Evolutionary conservation across 352 stramenopile genomes (phyloP), one percentile per base, ranked within the genome.

Genomic region (Globisporangium carolinianum): DNA sequence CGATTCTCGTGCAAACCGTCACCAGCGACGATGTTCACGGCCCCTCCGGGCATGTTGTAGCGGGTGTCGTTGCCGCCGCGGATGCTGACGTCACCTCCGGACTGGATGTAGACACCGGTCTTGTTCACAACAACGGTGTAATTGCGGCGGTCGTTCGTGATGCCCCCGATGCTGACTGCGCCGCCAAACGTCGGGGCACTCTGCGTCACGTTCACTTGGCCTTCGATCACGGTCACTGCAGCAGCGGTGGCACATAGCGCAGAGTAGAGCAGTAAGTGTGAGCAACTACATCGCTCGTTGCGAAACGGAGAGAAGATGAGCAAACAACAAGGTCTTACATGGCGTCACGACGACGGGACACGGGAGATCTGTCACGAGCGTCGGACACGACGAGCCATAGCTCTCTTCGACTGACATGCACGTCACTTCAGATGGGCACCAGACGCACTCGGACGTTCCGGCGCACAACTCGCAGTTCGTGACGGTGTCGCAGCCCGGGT

Each of bases 351-450:
- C 72, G 5, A 55, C 57, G 10, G 93, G 89, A 53, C 93, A 98
- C n/a, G 89, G 89, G 17, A 65, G 53, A 3, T 97, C 82, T 43
- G 89, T 91, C 43, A 98, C 78, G 12, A 94, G 63, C 15, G 85
- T 79, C 6, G 76, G 78, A 69, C 91, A 98, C 24, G 89, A 71
- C 18, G 73, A 85, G 15, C 68, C 72, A 54, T 89, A 94, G 46
- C 81, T 75, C 49, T 97, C 91, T 59, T 95, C 83, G 9, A 91
- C 58, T 3, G 87, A 79, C 65, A 96, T 81, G 66, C 93, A 98
- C 9, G 61, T 69, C 42, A 75, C 75, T 53, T 94, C 72, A 6
- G 82, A 95, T 5, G 88, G 81, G 60, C 93, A 98, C 92, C 92
- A 98, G 9, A 86, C 83, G 55, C 93, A 98, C 49, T 86, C 62